Conservation (phyloP, 2,329 filamentous ascomycete genomes). For the Cercospora janseana region DNA sequence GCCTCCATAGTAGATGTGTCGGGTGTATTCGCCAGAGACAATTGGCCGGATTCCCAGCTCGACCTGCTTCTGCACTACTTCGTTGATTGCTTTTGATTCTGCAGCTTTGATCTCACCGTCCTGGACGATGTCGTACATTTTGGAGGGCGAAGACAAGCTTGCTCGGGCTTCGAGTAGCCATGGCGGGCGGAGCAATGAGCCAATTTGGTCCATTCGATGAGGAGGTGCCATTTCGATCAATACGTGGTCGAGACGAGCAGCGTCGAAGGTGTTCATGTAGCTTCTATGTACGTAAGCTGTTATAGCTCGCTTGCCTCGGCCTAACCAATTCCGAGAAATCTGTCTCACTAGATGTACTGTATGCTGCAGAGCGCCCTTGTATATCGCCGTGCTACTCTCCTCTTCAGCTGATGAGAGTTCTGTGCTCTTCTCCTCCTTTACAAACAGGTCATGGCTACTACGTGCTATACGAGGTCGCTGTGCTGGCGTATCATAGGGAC, state of each 20-base stretch:
- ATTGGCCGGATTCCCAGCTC: constrained; percentile 60
- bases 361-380: too few relatives aligned
- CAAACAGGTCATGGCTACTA: too few relatives aligned
- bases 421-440: too few relatives aligned
- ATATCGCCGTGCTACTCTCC: too few relatives aligned
- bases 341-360: too few relatives aligned
- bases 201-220: constrained; percentile 69
- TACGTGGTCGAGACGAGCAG: not conserved
- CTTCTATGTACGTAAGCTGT: too few relatives aligned
- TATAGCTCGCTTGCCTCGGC: too few relatives aligned
- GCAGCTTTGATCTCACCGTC: constrained; percentile 52
- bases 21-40: constrained; percentile 64
- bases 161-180: constrained; percentile 58
- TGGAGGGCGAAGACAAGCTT: constrained; percentile 48
- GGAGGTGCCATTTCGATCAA: constrained; percentile 44
- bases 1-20: constrained; percentile 32
- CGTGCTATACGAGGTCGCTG: not conserved
- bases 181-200: constrained; percentile 64
- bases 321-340: too few relatives aligned
- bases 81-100: constrained; percentile 63
- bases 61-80: constrained; percentile 63
- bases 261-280: not conserved
- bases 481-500: not conserved
- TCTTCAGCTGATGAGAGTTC: too few relatives aligned
- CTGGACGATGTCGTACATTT: constrained; percentile 45